These are phyloP conservation scores for Ichthyophthirius multifiliis DNA, from an alignment of 169 alveolate species.

Conservation along the genomic window DNA sequence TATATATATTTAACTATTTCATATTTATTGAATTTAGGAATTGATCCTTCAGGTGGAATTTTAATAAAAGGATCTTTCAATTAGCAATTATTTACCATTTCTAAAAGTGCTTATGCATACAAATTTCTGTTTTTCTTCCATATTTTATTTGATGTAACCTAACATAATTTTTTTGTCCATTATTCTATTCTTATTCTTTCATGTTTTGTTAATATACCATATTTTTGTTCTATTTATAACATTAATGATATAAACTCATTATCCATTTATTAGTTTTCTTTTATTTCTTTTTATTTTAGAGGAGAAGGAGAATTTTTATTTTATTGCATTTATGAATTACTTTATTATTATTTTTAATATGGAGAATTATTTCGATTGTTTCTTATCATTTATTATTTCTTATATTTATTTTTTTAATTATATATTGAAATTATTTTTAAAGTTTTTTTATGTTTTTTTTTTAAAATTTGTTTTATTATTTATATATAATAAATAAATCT, in stretches of 20 bases:
- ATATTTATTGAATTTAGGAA: slow-evolving; percentile 41
- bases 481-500: no score
- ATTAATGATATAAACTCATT: slow-evolving; percentile 42
- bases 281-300: not conserved
- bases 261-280: slow-evolving; percentile 23
- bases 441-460: no score
- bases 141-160: slow-evolving; percentile 44
- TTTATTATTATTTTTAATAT: not conserved
- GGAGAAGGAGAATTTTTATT: not conserved
- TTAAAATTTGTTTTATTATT: no score
- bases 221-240: slow-evolving; percentile 39
- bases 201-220: slow-evolving; percentile 27
- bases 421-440: no score
- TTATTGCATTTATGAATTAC: not conserved
- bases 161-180: slow-evolving; percentile 49
- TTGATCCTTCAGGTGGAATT: slow-evolving; percentile 53
- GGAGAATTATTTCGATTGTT: not conserved
- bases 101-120: slow-evolving; percentile 43
- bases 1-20: slow-evolving; percentile 6
- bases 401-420: no score
- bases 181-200: slow-evolving; percentile 50
- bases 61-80: slow-evolving; percentile 42
- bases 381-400: not conserved
- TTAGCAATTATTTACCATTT: slow-evolving; percentile 13
- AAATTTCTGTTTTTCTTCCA: slow-evolving; percentile 63